Evolutionary conservation across 208 protist genomes (phyloP), one percentile per base, ranked within the genome.

Genomic region (Porcisia hertigi): DNA sequence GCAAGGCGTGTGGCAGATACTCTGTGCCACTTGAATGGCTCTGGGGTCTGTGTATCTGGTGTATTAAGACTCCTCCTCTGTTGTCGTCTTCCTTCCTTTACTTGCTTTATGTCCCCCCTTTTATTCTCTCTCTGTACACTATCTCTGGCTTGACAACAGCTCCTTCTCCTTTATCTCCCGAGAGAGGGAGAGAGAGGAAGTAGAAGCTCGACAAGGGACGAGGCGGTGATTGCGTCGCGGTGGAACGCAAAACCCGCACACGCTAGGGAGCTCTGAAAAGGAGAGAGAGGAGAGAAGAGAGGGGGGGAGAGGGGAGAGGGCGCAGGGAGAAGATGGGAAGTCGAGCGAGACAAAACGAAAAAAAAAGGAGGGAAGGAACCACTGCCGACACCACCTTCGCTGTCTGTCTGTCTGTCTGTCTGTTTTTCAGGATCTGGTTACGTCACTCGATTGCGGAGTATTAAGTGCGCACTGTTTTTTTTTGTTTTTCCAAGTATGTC

Each of bases 381-480:
- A 67, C n/a, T 65, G 25, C 67, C 45, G 45, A 49, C 9, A 9
- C 45, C 43, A 8, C 63, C 36, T 75, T 55, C 62, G 53, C 60
- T 25, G 70, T 6, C 25, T 60, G 55, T 25, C 25, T 6, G 18
- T 60, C 25, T 60, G 5, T 60, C 12, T 49, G 63, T 70, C 80
- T 60, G 4, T 34, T 71, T 75, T 39, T 16, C 65, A 34, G 57
- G 43, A 52, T 76, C 7, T 12, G 45, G 45, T 49, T 49, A 49
- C 9, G 45, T 49, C 45, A 9, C 45, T 72, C 59, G 36, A 23
- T 43, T 49, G 25, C 16, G 58, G 30, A 63, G 14, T 63, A 36
- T 7, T 3, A 63, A 11, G 23, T 39, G 47, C 52, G 36, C 55
- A 20, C 52, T 30, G 57, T n/a, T 18, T 41, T 76, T 7, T n/a